Percentiles rank a stretch among this genome's conserved stretches.
Conservation (phyloP, 371 early-diverging fungal genomes). For the Apophysomyces ossiformis region DNA sequence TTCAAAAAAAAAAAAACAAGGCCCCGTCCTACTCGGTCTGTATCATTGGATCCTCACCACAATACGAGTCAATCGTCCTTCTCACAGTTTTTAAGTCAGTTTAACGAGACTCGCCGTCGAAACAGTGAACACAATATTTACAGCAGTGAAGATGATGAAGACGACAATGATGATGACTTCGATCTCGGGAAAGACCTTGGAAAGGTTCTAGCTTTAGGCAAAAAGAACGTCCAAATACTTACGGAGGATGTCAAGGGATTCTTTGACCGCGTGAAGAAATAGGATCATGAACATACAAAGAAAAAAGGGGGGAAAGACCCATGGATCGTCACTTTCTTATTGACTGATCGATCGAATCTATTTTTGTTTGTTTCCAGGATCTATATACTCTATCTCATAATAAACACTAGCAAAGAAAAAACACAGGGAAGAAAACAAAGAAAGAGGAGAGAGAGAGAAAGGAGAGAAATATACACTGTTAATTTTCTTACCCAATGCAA, state of each 20-base stretch:
- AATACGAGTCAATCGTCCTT: constrained; percentile 2
- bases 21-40: not conserved
- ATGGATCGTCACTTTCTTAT: too few species aligned
- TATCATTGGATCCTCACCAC: not conserved
- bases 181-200: constrained; percentile 1
- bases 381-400: too few species aligned
- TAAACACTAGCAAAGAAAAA: too few species aligned
- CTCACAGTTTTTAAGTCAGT: not conserved
- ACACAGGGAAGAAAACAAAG: too few species aligned
- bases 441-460: too few species aligned
- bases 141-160: not conserved
- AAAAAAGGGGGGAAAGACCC: too few species aligned
- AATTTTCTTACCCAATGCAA: too few species aligned
- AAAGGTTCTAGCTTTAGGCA: not conserved
- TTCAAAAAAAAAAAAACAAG: not conserved
- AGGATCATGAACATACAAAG: not conserved
- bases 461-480: too few species aligned
- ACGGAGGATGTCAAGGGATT: constrained; percentile 3
- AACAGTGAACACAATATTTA: not conserved
- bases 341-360: too few species aligned
- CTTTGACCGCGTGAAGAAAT: constrained; percentile 2
- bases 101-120: not conserved
- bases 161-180: not conserved
- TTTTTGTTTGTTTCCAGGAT: too few species aligned
- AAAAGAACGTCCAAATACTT: constrained; percentile 5